Evolutionary conservation across 805 yeast genomes (phyloP), one percentile per base, ranked within the genome.

Genomic region (Grigorovia yakushimaensis): DNA sequence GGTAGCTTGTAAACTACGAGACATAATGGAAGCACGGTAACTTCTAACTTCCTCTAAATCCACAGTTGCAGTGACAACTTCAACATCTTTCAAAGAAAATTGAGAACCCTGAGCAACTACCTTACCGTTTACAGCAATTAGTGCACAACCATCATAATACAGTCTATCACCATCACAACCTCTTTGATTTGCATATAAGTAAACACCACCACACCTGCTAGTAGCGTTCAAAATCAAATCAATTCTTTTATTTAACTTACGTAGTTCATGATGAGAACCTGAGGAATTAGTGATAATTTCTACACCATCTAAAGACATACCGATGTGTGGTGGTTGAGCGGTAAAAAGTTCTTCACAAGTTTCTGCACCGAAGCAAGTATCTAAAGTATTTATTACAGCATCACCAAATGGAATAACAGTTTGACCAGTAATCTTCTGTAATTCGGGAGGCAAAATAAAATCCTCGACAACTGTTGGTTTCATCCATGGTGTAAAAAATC

Each of bases 161-260:
- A 93, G 69, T 49, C 99, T 74, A 62, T 94, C 99, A 56, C 99
- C 99, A 64, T 93, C 99, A 65, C 99, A 93, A 2, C 99, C 99
- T 54, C 84, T 81, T 68, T 94, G 99, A 67, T 93, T 93, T 17
- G 98, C 78, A 58, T 93, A 93, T 43, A 93, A 70, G 58, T 93
- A 93, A 23, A 93, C 79, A 35, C 99, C 99, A 46, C 99, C 99
- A 62, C 97, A 89, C 66, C 93, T 88, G 46, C 87, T 77, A 2
- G 98, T 89, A 1, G 98, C 98, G 61, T 87, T 96, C 15, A 81
- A 77, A 55, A 93, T 93, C 60, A 93, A 73, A 48, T 83, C 77
- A 70, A 93, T 71, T 58, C 99, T 77, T 6, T 87, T 81, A 67
- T 91, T 79, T 53, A 94, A 73, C 62, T 93, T 93, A 51, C 98